phyloP scores from a whole-genome alignment of 495 filamentous ascomycete species.

The Lophiotrema nucula region DNA sequence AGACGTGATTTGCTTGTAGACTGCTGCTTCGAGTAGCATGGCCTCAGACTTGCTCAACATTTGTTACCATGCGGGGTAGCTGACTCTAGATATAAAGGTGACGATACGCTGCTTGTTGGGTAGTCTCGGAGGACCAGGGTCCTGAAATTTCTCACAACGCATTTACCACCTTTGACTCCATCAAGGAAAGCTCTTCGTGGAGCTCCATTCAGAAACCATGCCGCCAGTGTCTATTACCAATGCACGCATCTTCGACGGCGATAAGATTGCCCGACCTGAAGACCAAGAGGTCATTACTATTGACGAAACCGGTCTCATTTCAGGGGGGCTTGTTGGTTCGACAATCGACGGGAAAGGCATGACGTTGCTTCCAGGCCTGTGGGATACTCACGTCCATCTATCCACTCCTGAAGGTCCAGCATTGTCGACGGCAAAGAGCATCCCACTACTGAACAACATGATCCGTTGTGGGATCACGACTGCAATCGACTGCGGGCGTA shows the following conservation, averaged over 20 bases:
- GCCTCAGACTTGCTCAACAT: too few species aligned
- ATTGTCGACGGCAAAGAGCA: neutral
- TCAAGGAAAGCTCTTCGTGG: neutral
- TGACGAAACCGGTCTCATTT: slow-evolving; percentile 1
- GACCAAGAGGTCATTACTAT: neutral
- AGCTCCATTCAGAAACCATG: neutral
- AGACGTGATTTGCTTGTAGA: too few species aligned
- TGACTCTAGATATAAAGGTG: too few species aligned
- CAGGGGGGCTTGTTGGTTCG: neutral
- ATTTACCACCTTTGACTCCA: neutral
- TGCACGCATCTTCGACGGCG: slow-evolving; percentile 10
- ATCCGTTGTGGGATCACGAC: slow-evolving; percentile 3
- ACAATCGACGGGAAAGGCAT: slow-evolving; percentile 5
- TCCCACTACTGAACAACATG: slow-evolving; percentile 1
- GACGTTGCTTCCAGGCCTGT: slow-evolving; percentile 15
- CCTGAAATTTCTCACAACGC: neutral
- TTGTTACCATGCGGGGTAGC: too few species aligned
- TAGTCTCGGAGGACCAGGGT: too few species aligned
- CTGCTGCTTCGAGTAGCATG: too few species aligned
- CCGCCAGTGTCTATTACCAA: slow-evolving; percentile 8
- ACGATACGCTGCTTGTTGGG: too few species aligned
- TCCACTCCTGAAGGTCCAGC: neutral
- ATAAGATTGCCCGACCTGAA: neutral
- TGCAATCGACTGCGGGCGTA: slow-evolving; percentile 1
- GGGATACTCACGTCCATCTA: slow-evolving; percentile 20